Conservation (phyloP, 352 stramenopile genomes). For the Pythium oligandrum region DNA sequence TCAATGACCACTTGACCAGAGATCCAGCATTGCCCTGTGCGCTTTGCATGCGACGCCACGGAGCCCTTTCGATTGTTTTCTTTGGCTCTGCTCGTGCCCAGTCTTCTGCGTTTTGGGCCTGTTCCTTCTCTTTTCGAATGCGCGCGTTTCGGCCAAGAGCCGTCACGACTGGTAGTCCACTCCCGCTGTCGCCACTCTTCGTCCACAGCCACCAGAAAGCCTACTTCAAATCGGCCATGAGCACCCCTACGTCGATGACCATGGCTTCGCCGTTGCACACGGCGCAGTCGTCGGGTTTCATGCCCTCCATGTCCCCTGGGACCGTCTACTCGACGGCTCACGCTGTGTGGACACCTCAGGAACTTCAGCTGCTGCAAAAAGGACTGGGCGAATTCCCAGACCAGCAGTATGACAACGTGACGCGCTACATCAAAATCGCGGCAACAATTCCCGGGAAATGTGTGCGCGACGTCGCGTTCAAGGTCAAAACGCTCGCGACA, state of each 20-base stretch:
- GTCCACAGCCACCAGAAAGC: no score
- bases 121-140: no score
- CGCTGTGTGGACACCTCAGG: conserved; percentile 48
- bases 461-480: conserved; percentile 72
- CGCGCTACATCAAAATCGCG: conserved; percentile 81
- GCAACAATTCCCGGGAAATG: conserved; percentile 60
- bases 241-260: conserved; percentile 2
- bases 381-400: conserved; percentile 49
- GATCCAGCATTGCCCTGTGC: no score
- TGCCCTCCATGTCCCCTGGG: conserved; percentile 55
- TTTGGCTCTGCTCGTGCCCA: no score
- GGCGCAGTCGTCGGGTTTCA: conserved; percentile 10
- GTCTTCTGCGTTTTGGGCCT: no score
- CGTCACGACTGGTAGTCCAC: no score
- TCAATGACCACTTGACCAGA: no score
- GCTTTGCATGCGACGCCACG: no score
- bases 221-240: conserved; percentile 1
- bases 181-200: no score
- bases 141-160: no score
- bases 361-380: conserved; percentile 59
- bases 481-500: conserved; percentile 38
- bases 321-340: conserved; percentile 59
- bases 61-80: no score
- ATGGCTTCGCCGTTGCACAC: conserved; percentile 12
- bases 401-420: conserved; percentile 71